Percentiles rank a stretch among this genome's conserved stretches.
These are phyloP conservation scores for Russula emetica DNA, from an alignment of 768 basidiomycete genomes.

Conservation along the genomic window DNA sequence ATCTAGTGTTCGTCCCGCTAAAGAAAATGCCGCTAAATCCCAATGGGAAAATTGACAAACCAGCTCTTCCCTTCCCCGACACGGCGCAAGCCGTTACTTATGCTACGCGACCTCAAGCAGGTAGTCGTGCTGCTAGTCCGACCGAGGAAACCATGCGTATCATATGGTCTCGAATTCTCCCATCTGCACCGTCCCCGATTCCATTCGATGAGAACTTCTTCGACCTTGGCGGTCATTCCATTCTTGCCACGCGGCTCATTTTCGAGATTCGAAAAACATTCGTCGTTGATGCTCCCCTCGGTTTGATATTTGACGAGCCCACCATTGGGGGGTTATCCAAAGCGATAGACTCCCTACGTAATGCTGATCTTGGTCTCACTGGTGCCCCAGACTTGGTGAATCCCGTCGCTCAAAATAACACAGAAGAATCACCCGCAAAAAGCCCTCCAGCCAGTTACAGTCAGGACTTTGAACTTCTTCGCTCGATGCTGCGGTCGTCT, in stretches of 20 bases:
- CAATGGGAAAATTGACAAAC: slow-evolving; percentile 99
- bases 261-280: slow-evolving; percentile 95
- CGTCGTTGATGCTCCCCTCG: slow-evolving; percentile 85
- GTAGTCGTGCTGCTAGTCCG: slow-evolving; percentile 45
- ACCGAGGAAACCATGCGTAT: slow-evolving; percentile 77
- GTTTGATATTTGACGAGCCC: slow-evolving; percentile 86
- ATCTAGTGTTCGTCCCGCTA: slow-evolving; percentile 86
- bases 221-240: slow-evolving; percentile 97
- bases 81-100: slow-evolving; percentile 63
- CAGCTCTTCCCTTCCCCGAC: slow-evolving; percentile 96
- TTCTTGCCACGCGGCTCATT: slow-evolving; percentile 93
- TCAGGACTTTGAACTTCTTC: slow-evolving; percentile 65
- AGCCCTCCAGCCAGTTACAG: slow-evolving; percentile 40
- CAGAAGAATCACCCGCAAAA: slow-evolving; percentile 2
- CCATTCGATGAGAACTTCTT: slow-evolving; percentile 95
- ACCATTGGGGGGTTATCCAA: slow-evolving; percentile 74
- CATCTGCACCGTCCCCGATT: slow-evolving; percentile 70
- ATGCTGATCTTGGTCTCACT: slow-evolving; percentile 75
- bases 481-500: slow-evolving; percentile 51
- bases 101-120: slow-evolving; percentile 38
- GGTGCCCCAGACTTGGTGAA: slow-evolving; percentile 31
- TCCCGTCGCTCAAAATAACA: background rate
- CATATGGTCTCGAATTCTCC: slow-evolving; percentile 84
- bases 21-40: slow-evolving; percentile 96
- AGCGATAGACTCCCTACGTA: slow-evolving; percentile 69